Base-by-base conservation (phyloP, 78 protist genomes). In the Neovahlkampfia damariscottae region DNA sequence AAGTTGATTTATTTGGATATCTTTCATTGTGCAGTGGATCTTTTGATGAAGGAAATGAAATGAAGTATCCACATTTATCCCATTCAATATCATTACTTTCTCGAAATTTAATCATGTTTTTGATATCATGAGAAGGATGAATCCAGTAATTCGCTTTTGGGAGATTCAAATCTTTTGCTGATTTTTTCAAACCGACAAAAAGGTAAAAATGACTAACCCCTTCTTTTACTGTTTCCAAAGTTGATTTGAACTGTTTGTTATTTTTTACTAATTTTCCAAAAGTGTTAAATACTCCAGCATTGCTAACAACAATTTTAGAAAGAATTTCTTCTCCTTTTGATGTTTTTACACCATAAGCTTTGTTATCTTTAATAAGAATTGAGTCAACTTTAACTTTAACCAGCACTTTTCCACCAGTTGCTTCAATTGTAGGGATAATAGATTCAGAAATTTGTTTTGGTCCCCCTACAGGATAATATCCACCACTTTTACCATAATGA, bases 391-490 rank as follows among this genome's bases (percentile, higher is more conserved):
- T 3, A 2, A 77, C 83, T 1, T 41, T 28, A 30, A 67, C 62
- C 28, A 79, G 75, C 31, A 79, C 83, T 9, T 29, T 6, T 38
- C 83, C 76, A 8, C 83, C 83, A 37, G 40, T 28, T 5, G 5
- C 2, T 58, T 70, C 78, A 8, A 80, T 50, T 34, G 40, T 75
- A 28, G 70, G 34, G 37, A 80, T 36, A 31, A 41, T 5, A 10
- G 7, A 28, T 3, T 6, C 8, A 1, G 78, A 67, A n/a, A 80
- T 39, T 28, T 29, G 41, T 37, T 9, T 4, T 38, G 78, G 8
- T n/a, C 78, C 77, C 1, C 84, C 84, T 8, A 1, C 27, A 1
- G 84, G 84, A 41, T 80, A 80, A 74, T 4, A 70, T 3, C 70
- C 84, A 1, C 84, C 84, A 41, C 40, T 58, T 30, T 40, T 0